A percentile compares a stretch with the other conserved stretches of the same genome.
Evolutionary conservation across 495 filamentous ascomycete species (phyloP).

Genomic region (Immersiella caudata): DNA sequence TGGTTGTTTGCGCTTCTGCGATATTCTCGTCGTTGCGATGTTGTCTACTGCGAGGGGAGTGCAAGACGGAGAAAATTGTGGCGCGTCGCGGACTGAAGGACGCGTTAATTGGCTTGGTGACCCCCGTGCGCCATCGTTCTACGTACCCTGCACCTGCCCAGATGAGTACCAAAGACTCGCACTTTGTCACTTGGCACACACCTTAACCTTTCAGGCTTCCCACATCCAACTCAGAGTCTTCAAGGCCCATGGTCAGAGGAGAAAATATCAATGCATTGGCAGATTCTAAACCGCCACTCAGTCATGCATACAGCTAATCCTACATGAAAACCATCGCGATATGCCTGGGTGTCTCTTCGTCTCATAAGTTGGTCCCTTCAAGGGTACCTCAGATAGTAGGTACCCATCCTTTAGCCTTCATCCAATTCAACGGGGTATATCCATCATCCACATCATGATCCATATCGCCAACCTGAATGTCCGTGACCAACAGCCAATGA

Average conservation of each 20-base stretch:
- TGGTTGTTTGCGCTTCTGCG: slow-evolving; percentile 5
- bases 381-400: no score
- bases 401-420: not conserved
- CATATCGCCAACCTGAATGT: not conserved
- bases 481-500: slow-evolving; percentile 2
- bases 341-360: not conserved
- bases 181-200: no score
- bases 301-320: slow-evolving; percentile 3
- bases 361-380: not conserved
- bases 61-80: slow-evolving; percentile 26
- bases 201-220: no score
- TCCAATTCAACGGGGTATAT: slow-evolving; percentile 29
- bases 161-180: not conserved
- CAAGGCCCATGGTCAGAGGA: not conserved
- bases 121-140: not conserved
- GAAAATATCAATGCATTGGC: not conserved
- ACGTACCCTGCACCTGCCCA: not conserved
- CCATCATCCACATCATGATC: slow-evolving; percentile 25
- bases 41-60: not conserved
- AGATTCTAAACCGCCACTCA: not conserved
- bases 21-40: slow-evolving; percentile 13
- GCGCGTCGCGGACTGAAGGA: slow-evolving; percentile 28
- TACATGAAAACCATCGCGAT: not conserved
- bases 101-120: slow-evolving; percentile 29
- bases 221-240: not conserved